Conservation (phyloP, 2,329 filamentous ascomycete genomes). For the Talaromyces sp. region DNA sequence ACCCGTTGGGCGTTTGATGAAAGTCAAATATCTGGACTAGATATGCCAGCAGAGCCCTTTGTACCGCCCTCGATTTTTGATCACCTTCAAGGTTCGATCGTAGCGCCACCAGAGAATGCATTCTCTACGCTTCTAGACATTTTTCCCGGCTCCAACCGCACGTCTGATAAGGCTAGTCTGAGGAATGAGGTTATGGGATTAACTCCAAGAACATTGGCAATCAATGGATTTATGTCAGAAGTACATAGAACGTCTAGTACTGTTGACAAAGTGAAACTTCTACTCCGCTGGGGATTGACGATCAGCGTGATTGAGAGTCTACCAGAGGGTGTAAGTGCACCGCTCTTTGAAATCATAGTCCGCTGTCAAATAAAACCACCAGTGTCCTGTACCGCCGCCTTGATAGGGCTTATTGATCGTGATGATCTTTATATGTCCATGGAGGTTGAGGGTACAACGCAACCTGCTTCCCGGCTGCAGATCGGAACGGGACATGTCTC, state of each 20-base stretch:
- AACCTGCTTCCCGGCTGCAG: constrained; percentile 33
- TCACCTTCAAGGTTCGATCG: constrained; percentile 48
- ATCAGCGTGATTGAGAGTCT: constrained; percentile 70
- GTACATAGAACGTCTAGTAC: constrained; percentile 50
- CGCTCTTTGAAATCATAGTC: constrained; percentile 79
- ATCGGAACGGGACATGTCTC: constrained; percentile 60
- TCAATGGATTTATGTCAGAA: constrained; percentile 64
- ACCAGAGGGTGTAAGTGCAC: constrained; percentile 76
- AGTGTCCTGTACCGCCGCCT: constrained; percentile 65
- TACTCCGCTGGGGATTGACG: constrained; percentile 65
- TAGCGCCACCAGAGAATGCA: constrained; percentile 25
- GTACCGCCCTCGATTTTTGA: constrained; percentile 58
- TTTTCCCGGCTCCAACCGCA: constrained; percentile 33
- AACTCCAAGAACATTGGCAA: constrained; percentile 66
- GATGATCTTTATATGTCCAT: constrained; percentile 73
- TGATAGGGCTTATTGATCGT: constrained; percentile 74
- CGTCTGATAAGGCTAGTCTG: constrained; percentile 29
- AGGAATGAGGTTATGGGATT: constrained; percentile 39
- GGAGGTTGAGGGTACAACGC: constrained; percentile 42
- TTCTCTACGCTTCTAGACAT: constrained; percentile 53
- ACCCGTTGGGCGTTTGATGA: constrained; percentile 56
- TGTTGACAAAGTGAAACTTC: constrained; percentile 67
- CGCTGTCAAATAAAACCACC: constrained; percentile 80
- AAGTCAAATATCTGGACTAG: constrained; percentile 42
- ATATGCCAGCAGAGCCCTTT: constrained; percentile 50